These are phyloP conservation scores for Cicer yamashitae DNA, from an alignment of 306 rosid genomes.

Conservation along the genomic window DNA sequence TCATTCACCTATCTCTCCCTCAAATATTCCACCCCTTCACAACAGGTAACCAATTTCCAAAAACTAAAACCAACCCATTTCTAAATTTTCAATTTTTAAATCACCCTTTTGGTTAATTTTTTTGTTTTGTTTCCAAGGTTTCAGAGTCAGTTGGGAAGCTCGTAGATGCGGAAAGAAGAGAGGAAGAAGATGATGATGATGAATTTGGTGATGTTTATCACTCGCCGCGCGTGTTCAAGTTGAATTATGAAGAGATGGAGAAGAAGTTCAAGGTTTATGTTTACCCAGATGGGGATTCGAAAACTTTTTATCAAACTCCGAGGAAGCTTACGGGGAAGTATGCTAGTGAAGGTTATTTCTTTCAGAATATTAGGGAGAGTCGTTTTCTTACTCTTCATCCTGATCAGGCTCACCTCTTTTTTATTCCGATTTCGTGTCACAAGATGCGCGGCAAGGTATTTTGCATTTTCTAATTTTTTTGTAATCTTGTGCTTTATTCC, in stretches of 20 bases:
- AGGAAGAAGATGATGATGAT: conserved; percentile 16
- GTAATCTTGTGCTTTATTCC: not conserved
- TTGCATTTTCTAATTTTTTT: not conserved
- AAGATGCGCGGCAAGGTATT: conserved; percentile 98
- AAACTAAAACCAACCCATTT: not conserved
- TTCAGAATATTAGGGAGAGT: conserved; percentile 88
- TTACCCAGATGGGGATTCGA: conserved; percentile 93
- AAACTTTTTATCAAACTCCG: conserved; percentile 91
- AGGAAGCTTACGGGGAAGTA: conserved; percentile 95
- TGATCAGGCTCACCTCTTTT: conserved; percentile 82
- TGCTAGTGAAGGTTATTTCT: conserved; percentile 91
- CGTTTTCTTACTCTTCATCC: conserved; percentile 84
- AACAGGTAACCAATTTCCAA: conserved; percentile 48
- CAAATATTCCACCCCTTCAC: conserved; percentile 53
- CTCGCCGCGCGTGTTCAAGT: conserved; percentile 70
- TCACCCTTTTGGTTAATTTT: conserved; percentile 32
- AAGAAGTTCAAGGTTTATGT: conserved; percentile 81
- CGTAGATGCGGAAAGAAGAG: conserved; percentile 8
- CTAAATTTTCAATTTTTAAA: not conserved
- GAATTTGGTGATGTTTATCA: conserved; percentile 64
- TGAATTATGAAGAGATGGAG: conserved; percentile 83
- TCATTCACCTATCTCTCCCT: conserved; percentile 78
- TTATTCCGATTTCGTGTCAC: conserved; percentile 92
- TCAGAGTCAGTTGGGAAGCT: conserved; percentile 38
- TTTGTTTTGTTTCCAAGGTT: conserved; percentile 38